These are phyloP conservation scores for Linnemannia exigua DNA, from an alignment of 192 early-diverging fungal species.

Conservation along the genomic window DNA sequence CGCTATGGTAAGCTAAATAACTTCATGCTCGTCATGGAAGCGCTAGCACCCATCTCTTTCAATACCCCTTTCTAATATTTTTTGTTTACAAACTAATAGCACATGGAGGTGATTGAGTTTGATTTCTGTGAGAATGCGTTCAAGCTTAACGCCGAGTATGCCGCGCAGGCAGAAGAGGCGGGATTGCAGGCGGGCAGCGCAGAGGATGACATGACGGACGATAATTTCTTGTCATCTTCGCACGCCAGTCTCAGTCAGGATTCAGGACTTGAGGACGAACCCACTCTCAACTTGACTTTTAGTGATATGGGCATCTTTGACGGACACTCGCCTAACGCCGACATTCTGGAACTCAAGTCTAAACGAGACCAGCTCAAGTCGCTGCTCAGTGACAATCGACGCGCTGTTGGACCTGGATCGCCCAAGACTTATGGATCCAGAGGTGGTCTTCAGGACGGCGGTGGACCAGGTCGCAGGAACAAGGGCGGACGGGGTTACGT, in stretches of 20 bases:
- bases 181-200: neutral
- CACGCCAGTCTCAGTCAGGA: slow-evolving; percentile 46
- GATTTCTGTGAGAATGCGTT: slow-evolving; percentile 57
- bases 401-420: neutral
- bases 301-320: slow-evolving; percentile 21
- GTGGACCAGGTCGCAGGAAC: slow-evolving; percentile 11
- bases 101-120: slow-evolving; percentile 45
- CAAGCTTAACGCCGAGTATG: slow-evolving; percentile 40
- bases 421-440: neutral
- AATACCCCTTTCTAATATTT: neutral
- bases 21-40: neutral
- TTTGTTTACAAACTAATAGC: slow-evolving; percentile 4
- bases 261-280: slow-evolving; percentile 51
- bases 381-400: slow-evolving; percentile 33
- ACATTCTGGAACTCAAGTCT: slow-evolving; percentile 49
- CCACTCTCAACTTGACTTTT: slow-evolving; percentile 9
- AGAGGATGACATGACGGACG: slow-evolving; percentile 44
- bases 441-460: neutral
- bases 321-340: slow-evolving; percentile 18
- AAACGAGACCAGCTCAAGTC: slow-evolving; percentile 50
- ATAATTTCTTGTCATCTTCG: slow-evolving; percentile 33
- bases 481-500: slow-evolving; percentile 3
- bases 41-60: neutral
- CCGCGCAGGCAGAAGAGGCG: slow-evolving; percentile 15
- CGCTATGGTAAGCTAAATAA: slow-evolving; percentile 28